Base-by-base conservation (phyloP, 192 early-diverging fungal genomes). In the Radiomyces spectabilis region DNA sequence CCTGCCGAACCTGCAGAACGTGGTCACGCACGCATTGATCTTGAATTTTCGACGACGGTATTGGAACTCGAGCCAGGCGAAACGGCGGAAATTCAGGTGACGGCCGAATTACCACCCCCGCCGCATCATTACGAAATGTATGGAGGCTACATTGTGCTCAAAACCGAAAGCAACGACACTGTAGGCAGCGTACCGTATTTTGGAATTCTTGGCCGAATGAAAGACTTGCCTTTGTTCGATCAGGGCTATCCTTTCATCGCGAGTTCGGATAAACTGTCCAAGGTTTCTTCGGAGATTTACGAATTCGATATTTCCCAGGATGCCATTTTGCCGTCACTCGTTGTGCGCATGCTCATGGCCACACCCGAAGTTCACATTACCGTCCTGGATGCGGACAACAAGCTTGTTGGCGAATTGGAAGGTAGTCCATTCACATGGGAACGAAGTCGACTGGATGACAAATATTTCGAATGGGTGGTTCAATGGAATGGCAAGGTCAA, bases 201-300 rank as follows among this genome's bases (percentile, higher is more conserved):
- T 52, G 74, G 74, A 37, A 46, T 76, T 4, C 51, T 70, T 30
- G 74, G 70, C 10, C 57, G 60, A 33, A 65, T 74, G 46, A 30
- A 48, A 40, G 61, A 74, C 18, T 57, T 76, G 13, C 74, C 74
- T 18, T 60, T 76, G 4, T 67, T 69, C 40, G 74, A 76, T 25
- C 15, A 32, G 7, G 52, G 35, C 16, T 54, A 32, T 41, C 44
- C 51, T 25, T 54, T 26, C 34, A 7, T 59, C 0, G 35, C 45
- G 13, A 15, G 27, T 7, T 16, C 57, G 25, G 48, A 31, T 5
- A 59, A 59, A 29, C 21, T 31, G 15, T 25, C 46, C 15, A 26
- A 30, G 6, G 24, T 2, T 9, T 12, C 13, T 22, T 15, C 26
- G n/a, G n/a, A n/a, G n/a, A n/a, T n/a, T n/a, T n/a, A n/a, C n/a